Conservation (phyloP, 441 rosid species). For the Cnidoscolus chayamansa region DNA sequence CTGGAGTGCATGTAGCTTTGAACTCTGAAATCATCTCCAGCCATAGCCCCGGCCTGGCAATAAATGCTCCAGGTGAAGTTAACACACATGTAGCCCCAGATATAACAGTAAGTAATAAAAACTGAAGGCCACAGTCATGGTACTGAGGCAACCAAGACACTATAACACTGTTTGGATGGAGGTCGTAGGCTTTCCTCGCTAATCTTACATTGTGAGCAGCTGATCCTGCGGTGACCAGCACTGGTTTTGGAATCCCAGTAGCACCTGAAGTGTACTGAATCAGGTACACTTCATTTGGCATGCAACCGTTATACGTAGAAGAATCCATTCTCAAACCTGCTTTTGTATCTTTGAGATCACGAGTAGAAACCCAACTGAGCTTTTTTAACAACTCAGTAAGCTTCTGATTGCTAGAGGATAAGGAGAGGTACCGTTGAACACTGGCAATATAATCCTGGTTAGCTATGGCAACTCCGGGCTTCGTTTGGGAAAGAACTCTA, state of each 20-base stretch:
- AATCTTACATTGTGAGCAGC: constrained; percentile 59
- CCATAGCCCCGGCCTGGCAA: constrained; percentile 53
- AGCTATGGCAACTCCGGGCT: constrained; percentile 56
- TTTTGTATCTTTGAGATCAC: constrained; percentile 25
- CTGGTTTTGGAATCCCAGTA: constrained; percentile 62
- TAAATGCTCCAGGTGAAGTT: constrained; percentile 40
- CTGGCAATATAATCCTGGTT: constrained; percentile 31
- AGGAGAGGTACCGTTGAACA: constrained; percentile 30
- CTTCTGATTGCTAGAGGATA: constrained; percentile 28
- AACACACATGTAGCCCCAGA: constrained; percentile 57
- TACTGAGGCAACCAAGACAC: constrained; percentile 67
- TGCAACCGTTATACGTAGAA: constrained; percentile 35
- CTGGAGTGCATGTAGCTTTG: constrained; percentile 56
- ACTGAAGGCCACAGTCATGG: constrained; percentile 67
- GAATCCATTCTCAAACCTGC: not conserved
- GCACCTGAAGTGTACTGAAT: constrained; percentile 73
- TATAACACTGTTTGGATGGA: constrained; percentile 47
- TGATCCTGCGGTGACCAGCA: constrained; percentile 55
- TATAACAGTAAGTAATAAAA: constrained; percentile 45
- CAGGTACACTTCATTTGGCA: constrained; percentile 42
- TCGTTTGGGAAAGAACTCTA: constrained; percentile 53
- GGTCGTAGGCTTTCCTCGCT: constrained; percentile 56
- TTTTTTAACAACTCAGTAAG: constrained; percentile 35
- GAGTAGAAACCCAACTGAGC: constrained; percentile 43
- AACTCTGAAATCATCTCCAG: constrained; percentile 49